These are phyloP conservation scores for Solanum hybrid DNA, from an alignment of 305 asterid species.

Conservation along the genomic window DNA sequence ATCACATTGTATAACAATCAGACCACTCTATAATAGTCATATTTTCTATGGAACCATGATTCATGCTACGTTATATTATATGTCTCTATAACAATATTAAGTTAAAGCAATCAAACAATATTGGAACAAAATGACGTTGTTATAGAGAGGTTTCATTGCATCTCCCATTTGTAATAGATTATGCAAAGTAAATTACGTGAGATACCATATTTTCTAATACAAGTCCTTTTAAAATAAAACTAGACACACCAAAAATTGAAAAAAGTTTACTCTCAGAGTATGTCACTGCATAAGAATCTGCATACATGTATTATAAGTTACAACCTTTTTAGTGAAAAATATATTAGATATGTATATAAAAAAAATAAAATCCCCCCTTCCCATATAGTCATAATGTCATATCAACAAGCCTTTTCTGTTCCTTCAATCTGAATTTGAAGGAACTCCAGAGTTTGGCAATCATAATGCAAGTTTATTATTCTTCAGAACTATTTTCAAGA, in stretches of 20 bases:
- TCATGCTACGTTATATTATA: too few species aligned
- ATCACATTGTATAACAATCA: neutral
- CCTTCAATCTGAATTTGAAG: neutral
- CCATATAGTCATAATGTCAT: neutral
- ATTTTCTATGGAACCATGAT: too few species aligned
- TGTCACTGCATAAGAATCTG: neutral
- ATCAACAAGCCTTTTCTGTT: neutral
- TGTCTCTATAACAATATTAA: neutral
- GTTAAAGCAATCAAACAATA: neutral
- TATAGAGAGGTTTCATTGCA: too few species aligned
- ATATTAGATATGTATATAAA: neutral
- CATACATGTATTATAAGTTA: neutral
- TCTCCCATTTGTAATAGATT: neutral
- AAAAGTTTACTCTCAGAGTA: neutral
- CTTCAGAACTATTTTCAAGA: slow-evolving; percentile 21
- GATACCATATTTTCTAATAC: neutral
- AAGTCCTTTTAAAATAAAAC: neutral
- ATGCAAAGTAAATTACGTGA: neutral
- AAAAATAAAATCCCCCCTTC: neutral
- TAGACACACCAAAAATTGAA: neutral
- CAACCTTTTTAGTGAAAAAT: neutral
- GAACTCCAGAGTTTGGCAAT: neutral
- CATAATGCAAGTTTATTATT: slow-evolving; percentile 39
- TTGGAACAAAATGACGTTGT: neutral
- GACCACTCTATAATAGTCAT: too few species aligned